These are phyloP conservation scores for Penicillium roqueforti DNA, from an alignment of 495 filamentous ascomycete species.

Conservation along the genomic window DNA sequence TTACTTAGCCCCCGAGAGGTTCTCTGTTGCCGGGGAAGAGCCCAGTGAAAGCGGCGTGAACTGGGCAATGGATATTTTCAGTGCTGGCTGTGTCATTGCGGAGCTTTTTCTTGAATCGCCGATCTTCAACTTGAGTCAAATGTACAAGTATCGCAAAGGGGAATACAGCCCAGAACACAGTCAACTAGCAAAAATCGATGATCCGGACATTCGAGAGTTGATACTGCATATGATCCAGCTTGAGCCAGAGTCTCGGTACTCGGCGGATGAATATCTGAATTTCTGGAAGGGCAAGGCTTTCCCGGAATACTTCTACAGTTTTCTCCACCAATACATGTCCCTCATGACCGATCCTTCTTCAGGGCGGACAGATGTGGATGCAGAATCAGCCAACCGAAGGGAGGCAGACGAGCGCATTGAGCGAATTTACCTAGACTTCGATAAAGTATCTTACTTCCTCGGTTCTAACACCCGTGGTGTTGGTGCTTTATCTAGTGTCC, in stretches of 20 bases:
- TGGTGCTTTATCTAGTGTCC: conserved; percentile 21
- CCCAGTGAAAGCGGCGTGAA: conserved; percentile 61
- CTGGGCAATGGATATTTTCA: conserved; percentile 99
- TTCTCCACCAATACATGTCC: conserved; percentile 95
- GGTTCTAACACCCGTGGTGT: conserved; percentile 38
- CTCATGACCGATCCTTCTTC: conserved; percentile 91
- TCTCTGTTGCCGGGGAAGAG: conserved; percentile 65
- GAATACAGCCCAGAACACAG: conserved; percentile 85
- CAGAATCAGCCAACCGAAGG: conserved; percentile 61
- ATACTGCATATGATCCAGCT: conserved; percentile 93
- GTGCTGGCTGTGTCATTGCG: conserved; percentile 93
- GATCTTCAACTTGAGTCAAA: conserved; percentile 86
- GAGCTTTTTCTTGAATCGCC: conserved; percentile 95
- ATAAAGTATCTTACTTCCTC: conserved; percentile 93
- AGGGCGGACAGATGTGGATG: conserved; percentile 60
- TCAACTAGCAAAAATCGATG: conserved; percentile 80
- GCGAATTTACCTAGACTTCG: conserved; percentile 87
- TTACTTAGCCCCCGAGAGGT: conserved; percentile 93
- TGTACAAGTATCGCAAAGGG: conserved; percentile 87
- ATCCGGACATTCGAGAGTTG: conserved; percentile 80
- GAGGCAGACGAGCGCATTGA: conserved; percentile 93
- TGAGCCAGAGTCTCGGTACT: conserved; percentile 85
- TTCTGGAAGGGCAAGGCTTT: conserved; percentile 91
- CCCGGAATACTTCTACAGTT: conserved; percentile 93
- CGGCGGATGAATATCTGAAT: conserved; percentile 90